Conservation (phyloP, 2,329 filamentous ascomycete species). For the Geosmithia putterillii region DNA sequence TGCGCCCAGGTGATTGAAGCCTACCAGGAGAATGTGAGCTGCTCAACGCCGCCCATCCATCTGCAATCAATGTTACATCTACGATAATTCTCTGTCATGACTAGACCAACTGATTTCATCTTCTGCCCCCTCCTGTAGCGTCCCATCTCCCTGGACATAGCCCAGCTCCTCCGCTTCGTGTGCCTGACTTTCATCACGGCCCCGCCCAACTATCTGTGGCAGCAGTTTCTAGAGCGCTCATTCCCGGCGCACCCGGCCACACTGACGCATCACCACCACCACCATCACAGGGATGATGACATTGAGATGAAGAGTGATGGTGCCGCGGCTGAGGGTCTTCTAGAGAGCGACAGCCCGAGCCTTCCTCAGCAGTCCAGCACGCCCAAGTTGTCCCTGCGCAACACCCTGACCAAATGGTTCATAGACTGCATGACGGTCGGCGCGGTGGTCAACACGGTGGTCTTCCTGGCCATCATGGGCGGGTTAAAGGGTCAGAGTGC, state of each 20-base stretch:
- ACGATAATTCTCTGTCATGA: not conserved
- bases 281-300: constrained; percentile 9
- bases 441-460: constrained; percentile 31
- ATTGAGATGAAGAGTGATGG: constrained; percentile 13
- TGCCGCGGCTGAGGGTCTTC: not conserved
- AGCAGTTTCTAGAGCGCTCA: constrained; percentile 37
- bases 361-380: constrained; percentile 68
- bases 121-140: constrained; percentile 7
- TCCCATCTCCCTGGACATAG: constrained; percentile 31
- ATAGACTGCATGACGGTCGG: constrained; percentile 35
- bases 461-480: constrained; percentile 34
- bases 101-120: not conserved
- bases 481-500: constrained; percentile 26
- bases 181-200: constrained; percentile 38
- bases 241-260: constrained; percentile 31
- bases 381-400: constrained; percentile 35
- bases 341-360: constrained; percentile 16
- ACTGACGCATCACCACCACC: not conserved
- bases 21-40: constrained; percentile 27
- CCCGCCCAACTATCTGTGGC: constrained; percentile 47
- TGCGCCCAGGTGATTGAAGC: constrained; percentile 41
- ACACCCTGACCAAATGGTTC: constrained; percentile 35
- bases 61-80: not conserved
- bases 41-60: not conserved
- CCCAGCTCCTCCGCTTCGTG: constrained; percentile 40